Evolutionary conservation across 805 yeast species (phyloP).

Genomic region (Nakazawaea ambrosiae): DNA sequence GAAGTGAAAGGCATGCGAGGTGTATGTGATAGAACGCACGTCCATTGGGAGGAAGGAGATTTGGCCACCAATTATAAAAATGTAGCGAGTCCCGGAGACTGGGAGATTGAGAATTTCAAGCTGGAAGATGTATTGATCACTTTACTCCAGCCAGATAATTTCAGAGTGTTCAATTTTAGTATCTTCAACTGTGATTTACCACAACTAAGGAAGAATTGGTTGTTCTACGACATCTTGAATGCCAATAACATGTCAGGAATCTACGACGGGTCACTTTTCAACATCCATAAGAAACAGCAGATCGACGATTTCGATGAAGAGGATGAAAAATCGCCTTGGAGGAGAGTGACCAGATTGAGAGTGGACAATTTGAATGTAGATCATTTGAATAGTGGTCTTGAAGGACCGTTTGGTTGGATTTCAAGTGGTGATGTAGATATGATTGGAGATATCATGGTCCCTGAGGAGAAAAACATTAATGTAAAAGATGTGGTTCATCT

Average conservation of each 20-base stretch:
- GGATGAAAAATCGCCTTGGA: constrained; percentile 34
- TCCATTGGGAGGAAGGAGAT: constrained; percentile 73
- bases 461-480: constrained; percentile 45
- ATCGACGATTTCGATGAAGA: constrained; percentile 36
- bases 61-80: constrained; percentile 79
- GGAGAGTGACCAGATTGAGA: constrained; percentile 66
- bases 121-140: constrained; percentile 84
- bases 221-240: constrained; percentile 78
- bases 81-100: constrained; percentile 77
- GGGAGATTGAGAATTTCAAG: constrained; percentile 77
- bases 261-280: constrained; percentile 88
- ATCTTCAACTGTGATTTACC: constrained; percentile 83
- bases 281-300: constrained; percentile 75
- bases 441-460: constrained; percentile 84
- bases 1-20: constrained; percentile 86
- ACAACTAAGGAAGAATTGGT: constrained; percentile 83
- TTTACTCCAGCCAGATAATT: constrained; percentile 70
- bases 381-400: constrained; percentile 82
- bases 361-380: constrained; percentile 83
- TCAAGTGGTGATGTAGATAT: constrained; percentile 87
- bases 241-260: constrained; percentile 85
- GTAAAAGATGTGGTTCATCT: constrained; percentile 41
- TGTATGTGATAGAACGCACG: constrained; percentile 85
- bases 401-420: constrained; percentile 98
- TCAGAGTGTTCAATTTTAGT: constrained; percentile 81